Conservation (phyloP, 176 grass and related monocot species). For the Olyra latifolia region DNA sequence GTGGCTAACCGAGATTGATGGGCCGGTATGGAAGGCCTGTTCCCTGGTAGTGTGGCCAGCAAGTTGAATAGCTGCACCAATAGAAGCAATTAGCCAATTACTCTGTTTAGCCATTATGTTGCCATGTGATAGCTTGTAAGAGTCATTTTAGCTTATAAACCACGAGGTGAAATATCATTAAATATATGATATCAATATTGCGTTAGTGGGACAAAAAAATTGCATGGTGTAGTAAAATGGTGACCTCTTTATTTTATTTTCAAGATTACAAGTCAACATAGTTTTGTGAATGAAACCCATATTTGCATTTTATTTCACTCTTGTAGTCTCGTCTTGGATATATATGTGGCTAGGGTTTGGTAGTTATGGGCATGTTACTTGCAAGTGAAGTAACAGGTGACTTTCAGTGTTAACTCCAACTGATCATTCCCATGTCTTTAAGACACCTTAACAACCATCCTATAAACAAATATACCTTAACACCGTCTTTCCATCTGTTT, state of each 20-base stretch:
- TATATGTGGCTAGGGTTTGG: not conserved
- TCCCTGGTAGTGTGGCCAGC: too few relatives aligned
- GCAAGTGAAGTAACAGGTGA: slow-evolving; percentile 26
- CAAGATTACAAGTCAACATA: not conserved
- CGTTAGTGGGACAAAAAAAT: not conserved
- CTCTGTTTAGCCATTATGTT: not conserved
- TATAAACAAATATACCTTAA: slow-evolving; percentile 29
- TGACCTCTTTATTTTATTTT: not conserved
- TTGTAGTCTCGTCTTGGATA: not conserved
- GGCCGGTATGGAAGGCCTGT: too few relatives aligned
- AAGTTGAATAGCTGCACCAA: not conserved
- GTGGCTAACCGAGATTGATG: too few relatives aligned
- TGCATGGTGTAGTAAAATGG: not conserved
- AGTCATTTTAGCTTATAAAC: not conserved
- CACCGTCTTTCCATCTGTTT: slow-evolving; percentile 10
- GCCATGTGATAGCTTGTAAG: not conserved
- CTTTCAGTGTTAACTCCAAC: not conserved
- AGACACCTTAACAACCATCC: slow-evolving; percentile 33
- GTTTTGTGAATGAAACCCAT: not conserved
- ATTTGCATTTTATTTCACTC: not conserved
- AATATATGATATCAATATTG: not conserved
- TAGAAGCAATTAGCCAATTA: not conserved
- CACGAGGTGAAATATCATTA: not conserved
- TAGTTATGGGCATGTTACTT: slow-evolving; percentile 31
- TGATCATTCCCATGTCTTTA: slow-evolving; percentile 30